These are phyloP conservation scores for Linaria vulgaris DNA, from an alignment of 257 asterid species.

Conservation along the genomic window DNA sequence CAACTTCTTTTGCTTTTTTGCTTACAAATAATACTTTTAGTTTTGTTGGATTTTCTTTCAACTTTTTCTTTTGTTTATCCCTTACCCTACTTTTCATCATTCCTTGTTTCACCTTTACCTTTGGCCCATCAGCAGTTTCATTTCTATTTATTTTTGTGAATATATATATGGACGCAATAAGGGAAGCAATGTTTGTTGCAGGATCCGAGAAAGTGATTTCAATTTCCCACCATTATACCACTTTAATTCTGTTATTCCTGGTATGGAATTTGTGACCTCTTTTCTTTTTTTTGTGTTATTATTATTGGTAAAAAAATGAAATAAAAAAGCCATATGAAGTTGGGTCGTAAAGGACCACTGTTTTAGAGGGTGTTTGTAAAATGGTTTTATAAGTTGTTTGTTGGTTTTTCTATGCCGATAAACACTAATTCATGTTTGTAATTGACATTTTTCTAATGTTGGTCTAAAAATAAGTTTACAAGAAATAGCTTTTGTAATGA, in stretches of 20 bases:
- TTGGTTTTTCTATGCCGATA: too few relatives aligned
- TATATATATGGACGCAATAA: conserved; percentile 5
- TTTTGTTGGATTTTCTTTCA: conserved; percentile 36
- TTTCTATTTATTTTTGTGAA: too few relatives aligned
- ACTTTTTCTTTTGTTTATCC: conserved; percentile 32
- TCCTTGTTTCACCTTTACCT: conserved; percentile 62
- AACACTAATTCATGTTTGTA: too few relatives aligned
- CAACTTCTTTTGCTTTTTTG: conserved; percentile 17
- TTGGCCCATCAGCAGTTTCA: conserved; percentile 44
- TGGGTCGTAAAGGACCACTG: too few relatives aligned
- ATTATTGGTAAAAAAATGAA: too few relatives aligned
- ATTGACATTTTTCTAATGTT: too few relatives aligned
- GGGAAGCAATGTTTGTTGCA: conserved; percentile 36
- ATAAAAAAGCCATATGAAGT: too few relatives aligned
- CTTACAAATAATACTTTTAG: conserved; percentile 22
- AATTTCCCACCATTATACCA: conserved; percentile 34
- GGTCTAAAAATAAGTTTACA: too few relatives aligned
- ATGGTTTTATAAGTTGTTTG: too few relatives aligned
- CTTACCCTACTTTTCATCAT: conserved; percentile 61
- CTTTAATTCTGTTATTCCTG: conserved; percentile 29
- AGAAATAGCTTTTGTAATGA: too few relatives aligned
- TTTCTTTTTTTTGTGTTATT: not conserved
- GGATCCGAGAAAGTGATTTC: conserved; percentile 71
- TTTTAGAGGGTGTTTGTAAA: too few relatives aligned
- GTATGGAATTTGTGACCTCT: conserved; percentile 16